A percentile compares a stretch with the other conserved stretches of the same genome.
These are phyloP conservation scores for Aspergillus nomiae DNA, from an alignment of 2,329 filamentous ascomycete genomes.

Conservation along the genomic window DNA sequence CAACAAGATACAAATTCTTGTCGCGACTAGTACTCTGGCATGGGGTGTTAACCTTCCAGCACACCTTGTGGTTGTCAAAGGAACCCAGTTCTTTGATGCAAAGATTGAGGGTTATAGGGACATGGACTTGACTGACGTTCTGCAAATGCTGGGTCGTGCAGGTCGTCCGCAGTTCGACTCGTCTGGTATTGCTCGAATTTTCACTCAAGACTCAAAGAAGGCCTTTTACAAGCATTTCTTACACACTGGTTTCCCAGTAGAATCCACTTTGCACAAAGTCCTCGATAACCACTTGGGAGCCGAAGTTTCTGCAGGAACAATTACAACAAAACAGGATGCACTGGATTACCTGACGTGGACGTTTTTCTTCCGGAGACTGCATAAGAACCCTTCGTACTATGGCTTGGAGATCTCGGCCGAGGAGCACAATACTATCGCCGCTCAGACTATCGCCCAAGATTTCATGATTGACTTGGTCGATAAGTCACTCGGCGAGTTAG, in stretches of 20 bases:
- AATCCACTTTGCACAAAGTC: constrained; percentile 93
- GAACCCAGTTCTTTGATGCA: constrained; percentile 96
- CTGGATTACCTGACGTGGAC: constrained; percentile 99
- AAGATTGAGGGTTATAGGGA: constrained; percentile 98
- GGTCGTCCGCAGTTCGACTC: constrained; percentile 95
- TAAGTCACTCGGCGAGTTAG: constrained; percentile 78
- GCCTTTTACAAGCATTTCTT: constrained; percentile 99
- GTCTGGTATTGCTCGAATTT: constrained; percentile 93
- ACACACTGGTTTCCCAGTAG: constrained; percentile 96
- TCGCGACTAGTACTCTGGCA: constrained; percentile 92
- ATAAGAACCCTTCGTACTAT: constrained; percentile 99
- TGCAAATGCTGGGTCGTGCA: constrained; percentile 96
- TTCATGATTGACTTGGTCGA: constrained; percentile 95
- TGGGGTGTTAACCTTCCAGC: constrained; percentile 99
- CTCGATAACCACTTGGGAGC: constrained; percentile 95
- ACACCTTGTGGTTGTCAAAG: constrained; percentile 95
- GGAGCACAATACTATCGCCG: constrained; percentile 83
- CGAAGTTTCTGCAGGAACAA: constrained; percentile 90
- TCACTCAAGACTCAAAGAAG: constrained; percentile 96
- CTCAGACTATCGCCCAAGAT: constrained; percentile 85
- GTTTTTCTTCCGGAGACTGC: constrained; percentile 95
- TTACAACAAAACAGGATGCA: constrained; percentile 92
- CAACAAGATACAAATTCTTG: constrained; percentile 96
- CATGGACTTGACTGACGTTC: constrained; percentile 96
- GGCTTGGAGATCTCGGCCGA: constrained; percentile 91